These are phyloP conservation scores for Zanthoxylum bungeanum DNA, from an alignment of 345 rosid species.

Conservation along the genomic window DNA sequence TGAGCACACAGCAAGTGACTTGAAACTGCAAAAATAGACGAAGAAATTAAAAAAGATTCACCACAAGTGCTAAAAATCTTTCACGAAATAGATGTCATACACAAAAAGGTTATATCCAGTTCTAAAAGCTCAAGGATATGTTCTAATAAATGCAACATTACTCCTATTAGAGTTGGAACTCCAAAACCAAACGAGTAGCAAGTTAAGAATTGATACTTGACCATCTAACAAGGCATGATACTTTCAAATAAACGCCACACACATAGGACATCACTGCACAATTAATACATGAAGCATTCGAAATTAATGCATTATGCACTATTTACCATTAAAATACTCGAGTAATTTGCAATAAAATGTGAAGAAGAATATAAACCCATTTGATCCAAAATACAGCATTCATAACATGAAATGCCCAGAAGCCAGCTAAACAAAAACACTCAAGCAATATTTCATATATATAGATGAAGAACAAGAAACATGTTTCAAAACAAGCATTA, in stretches of 20 bases:
- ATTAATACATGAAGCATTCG: neutral
- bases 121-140: too few relatives aligned
- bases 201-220: too few relatives aligned
- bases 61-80: neutral
- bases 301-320: neutral
- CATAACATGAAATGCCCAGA: neutral
- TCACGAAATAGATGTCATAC: neutral
- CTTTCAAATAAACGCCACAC: too few relatives aligned
- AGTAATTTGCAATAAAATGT: neutral
- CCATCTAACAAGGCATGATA: too few relatives aligned
- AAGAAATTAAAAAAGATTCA: neutral
- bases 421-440: neutral
- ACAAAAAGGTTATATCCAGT: too few relatives aligned
- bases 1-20: neutral
- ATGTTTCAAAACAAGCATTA: too few relatives aligned
- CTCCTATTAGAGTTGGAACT: too few relatives aligned
- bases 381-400: neutral
- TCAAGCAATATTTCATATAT: too few relatives aligned
- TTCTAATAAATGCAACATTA: too few relatives aligned
- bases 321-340: neutral
- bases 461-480: constrained; percentile 22
- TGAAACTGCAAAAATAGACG: constrained; percentile 2
- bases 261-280: constrained; percentile 9
- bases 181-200: too few relatives aligned
- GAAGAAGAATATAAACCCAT: too few relatives aligned